Conservation (phyloP, 2,329 filamentous ascomycete species). For the Aspergillus amoenus region DNA sequence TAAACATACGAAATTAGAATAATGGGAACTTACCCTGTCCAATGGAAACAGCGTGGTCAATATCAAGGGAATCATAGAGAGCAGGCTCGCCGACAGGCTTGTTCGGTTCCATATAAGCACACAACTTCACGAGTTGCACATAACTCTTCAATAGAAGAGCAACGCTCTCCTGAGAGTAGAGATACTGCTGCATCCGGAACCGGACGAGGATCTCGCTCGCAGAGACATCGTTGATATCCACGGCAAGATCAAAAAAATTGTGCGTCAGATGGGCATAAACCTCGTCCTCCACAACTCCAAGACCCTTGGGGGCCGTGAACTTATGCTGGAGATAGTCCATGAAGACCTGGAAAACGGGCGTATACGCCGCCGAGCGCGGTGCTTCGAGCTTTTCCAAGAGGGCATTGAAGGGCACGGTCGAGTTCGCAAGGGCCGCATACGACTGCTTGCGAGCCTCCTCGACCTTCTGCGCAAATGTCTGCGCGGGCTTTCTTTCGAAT, state of each 20-base stretch:
- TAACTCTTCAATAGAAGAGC: slow-evolving; percentile 19
- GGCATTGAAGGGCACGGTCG: slow-evolving; percentile 50
- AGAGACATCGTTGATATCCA: slow-evolving; percentile 41
- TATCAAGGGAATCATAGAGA: neutral
- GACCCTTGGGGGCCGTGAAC: neutral
- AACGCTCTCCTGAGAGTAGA: slow-evolving; percentile 31
- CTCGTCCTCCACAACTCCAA: slow-evolving; percentile 28
- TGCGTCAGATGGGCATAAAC: slow-evolving; percentile 17
- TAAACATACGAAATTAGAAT: neutral
- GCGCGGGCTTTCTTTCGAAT: slow-evolving; percentile 24
- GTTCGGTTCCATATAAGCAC: neutral
- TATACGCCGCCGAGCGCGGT: slow-evolving; percentile 38
- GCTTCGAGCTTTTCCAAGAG: slow-evolving; percentile 48
- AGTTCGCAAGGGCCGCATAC: slow-evolving; percentile 43
- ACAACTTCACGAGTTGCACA: neutral
- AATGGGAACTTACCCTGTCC: neutral
- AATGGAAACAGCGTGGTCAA: neutral
- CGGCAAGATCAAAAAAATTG: slow-evolving; percentile 32
- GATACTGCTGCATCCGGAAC: slow-evolving; percentile 29
- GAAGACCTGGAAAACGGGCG: slow-evolving; percentile 53
- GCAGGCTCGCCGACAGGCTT: neutral
- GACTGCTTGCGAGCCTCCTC: slow-evolving; percentile 22
- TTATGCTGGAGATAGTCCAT: slow-evolving; percentile 46
- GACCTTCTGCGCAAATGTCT: slow-evolving; percentile 32
- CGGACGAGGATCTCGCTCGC: slow-evolving; percentile 16